Percentiles rank a stretch among this genome's conserved stretches.
Evolutionary conservation across 2,329 filamentous ascomycete genomes (phyloP).

Genomic region (Raffaelea ambrosiae): DNA sequence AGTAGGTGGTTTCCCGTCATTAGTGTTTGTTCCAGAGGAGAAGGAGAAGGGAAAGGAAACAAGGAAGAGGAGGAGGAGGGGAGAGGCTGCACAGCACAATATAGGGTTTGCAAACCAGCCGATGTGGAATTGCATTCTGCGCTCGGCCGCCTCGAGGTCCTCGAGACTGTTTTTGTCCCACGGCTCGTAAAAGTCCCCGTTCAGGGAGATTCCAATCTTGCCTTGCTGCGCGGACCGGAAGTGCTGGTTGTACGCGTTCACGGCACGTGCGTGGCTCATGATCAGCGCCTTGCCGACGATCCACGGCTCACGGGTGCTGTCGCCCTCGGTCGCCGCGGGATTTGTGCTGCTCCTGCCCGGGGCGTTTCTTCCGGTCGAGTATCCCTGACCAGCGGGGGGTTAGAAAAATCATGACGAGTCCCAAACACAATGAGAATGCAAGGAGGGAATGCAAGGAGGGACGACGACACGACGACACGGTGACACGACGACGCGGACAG

Average conservation of each 20-base stretch:
- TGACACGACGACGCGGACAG: constrained; percentile 32
- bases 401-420: too few species aligned
- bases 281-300: constrained; percentile 72
- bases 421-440: too few species aligned
- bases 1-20: too few species aligned
- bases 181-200: constrained; percentile 73
- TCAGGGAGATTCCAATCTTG: constrained; percentile 80
- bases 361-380: too few species aligned
- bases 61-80: background rate
- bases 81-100: too few species aligned
- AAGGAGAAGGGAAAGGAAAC: too few species aligned
- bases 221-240: constrained; percentile 64
- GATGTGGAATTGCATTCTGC: constrained; percentile 81
- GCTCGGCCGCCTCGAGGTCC: constrained; percentile 66
- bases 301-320: constrained; percentile 71
- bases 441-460: constrained; percentile 68
- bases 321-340: constrained; percentile 60
- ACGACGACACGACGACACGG: constrained; percentile 67
- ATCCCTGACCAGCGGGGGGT: too few species aligned
- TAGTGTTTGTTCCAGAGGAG: too few species aligned
- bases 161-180: constrained; percentile 68
- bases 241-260: constrained; percentile 76
- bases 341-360: too few species aligned
- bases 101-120: constrained; percentile 82
- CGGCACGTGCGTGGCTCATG: constrained; percentile 67